Conservation (phyloP, 2,329 filamentous ascomycete species). For the Botrytis pseudocinerea region DNA sequence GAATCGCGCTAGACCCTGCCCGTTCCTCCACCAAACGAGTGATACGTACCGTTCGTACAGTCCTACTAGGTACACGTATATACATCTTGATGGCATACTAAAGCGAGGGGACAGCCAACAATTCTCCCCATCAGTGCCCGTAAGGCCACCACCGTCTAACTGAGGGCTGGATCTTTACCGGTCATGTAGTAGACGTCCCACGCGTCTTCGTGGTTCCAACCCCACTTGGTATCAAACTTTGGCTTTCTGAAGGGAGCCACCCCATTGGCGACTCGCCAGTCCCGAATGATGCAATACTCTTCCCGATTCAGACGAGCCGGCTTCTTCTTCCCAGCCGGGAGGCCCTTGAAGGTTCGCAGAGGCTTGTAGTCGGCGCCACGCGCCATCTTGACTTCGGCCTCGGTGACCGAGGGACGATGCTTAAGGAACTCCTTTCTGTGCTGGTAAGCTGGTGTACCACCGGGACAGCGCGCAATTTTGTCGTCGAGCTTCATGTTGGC, state of each 20-base stretch:
- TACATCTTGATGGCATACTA: background rate
- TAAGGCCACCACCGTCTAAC: background rate
- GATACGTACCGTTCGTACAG: background rate
- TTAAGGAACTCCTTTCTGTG: background rate
- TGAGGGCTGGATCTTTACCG: background rate
- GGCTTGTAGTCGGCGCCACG: background rate
- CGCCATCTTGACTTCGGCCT: conserved; percentile 11
- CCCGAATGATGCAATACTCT: background rate
- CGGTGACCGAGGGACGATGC: background rate
- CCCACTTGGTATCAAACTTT: background rate
- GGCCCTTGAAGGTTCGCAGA: background rate
- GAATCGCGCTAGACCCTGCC: background rate
- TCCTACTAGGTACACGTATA: background rate
- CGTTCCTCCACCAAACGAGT: background rate
- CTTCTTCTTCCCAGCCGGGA: background rate
- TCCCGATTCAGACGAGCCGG: background rate
- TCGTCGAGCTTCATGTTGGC: background rate
- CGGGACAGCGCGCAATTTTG: background rate
- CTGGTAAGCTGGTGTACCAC: background rate
- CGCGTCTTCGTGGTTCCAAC: background rate
- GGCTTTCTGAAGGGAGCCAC: conserved; percentile 7
- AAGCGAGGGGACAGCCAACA: background rate
- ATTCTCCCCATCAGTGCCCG: background rate
- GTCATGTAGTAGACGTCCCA: background rate
- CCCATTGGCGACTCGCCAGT: background rate